Percentiles rank a stretch among this genome's conserved stretches.
phyloP scores from a whole-genome alignment of 169 alveolate genomes.

The Plasmodium malariae region DNA sequence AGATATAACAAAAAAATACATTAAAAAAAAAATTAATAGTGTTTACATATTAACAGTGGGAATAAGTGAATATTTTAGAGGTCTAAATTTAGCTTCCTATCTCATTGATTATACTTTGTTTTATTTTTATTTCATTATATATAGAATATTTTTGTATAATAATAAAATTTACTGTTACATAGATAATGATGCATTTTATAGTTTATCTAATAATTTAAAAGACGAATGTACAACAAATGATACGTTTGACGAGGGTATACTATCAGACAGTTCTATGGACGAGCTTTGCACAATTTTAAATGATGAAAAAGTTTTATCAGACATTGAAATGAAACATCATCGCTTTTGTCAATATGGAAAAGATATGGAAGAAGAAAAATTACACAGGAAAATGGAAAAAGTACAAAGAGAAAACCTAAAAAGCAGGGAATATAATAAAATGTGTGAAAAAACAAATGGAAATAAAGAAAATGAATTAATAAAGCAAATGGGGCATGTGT shows the following conservation, averaged over 20 bases:
- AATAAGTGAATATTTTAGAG: conserved; percentile 75
- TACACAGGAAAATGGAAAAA: no score
- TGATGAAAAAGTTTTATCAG: conserved; percentile 6
- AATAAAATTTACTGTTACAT: conserved; percentile 45
- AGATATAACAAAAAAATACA: conserved; percentile 47
- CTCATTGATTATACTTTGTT: conserved; percentile 63
- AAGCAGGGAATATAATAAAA: no score
- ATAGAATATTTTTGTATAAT: conserved; percentile 60
- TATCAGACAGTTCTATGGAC: conserved; percentile 22
- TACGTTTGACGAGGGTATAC: conserved; percentile 39
- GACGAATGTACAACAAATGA: conserved; percentile 44
- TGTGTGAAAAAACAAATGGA: no score
- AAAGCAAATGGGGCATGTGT: not conserved
- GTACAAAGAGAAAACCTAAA: no score
- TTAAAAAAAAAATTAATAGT: conserved; percentile 64
- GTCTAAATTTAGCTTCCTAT: conserved; percentile 70
- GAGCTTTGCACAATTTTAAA: conserved; percentile 1
- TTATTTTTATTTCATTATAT: conserved; percentile 65
- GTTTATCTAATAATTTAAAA: conserved; percentile 22
- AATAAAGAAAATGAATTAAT: no score
- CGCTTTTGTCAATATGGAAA: no score
- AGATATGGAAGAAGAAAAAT: no score
- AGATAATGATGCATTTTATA: conserved; percentile 58
- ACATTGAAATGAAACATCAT: not conserved
- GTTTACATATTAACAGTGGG: conserved; percentile 72